Base-by-base conservation (phyloP, 2,329 filamentous ascomycete species). In the Albifimbria verrucaria region DNA sequence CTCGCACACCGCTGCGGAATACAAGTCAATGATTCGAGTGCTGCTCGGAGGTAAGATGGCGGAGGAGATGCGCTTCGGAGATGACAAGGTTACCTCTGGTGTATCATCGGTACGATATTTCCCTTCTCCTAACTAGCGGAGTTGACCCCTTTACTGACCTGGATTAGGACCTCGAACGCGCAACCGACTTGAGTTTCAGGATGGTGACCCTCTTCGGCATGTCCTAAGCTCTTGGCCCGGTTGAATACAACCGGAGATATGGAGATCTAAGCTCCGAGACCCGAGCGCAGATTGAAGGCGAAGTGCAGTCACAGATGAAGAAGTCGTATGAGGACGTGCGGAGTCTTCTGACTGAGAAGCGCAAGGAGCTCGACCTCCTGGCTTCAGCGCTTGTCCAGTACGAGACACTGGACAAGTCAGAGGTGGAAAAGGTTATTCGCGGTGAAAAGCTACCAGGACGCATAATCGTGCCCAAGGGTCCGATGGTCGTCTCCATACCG, bases 171-270 rank as follows among this genome's bases (percentile, higher is more conserved):
- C 86, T 99, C 45, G 81, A 89, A 70, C 77, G 78, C 57, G 94
- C 94, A 7, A 99, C 94, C 1, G 79, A 83, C 41, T 79, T 91
- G 17, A 92, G 93, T 2, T 95, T 92, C 72, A 79, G 83, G 57
- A 94, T 99, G 85, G 88, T 99, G 10, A 94, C 92, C 5, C 80
- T 83, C 55, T 89, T 90, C 56, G 94, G 94, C 62, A 97, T 97
- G 88, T 96, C 91, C 2, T 82, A 87, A 52, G 83, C 83, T 55
- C 81, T 99, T 0, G 94, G 94, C 46, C 94, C 96, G 58, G 89
- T 99, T 58, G 93, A 97, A 66, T 88, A 97, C 56, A 80, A 83
- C 23, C 86, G 85, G 59, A 87, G 92, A 60, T 96, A 96, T 73
- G 81, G 89, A 43, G 80, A 83, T 50, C 81, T 99, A 20, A 96